These are phyloP conservation scores for Populus ilicifolia DNA, from an alignment of 345 rosid genomes.

Conservation along the genomic window DNA sequence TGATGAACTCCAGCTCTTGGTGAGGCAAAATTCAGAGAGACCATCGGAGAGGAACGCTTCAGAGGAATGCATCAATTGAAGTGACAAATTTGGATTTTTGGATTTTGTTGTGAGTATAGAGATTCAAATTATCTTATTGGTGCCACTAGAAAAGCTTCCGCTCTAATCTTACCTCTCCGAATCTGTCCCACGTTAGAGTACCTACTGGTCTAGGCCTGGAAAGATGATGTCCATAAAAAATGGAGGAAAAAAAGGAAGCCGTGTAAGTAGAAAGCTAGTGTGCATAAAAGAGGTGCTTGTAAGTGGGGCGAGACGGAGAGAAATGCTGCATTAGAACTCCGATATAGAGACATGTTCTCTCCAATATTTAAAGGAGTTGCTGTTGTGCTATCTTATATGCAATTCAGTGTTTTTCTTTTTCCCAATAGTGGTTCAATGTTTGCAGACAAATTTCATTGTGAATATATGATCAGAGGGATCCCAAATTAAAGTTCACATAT, in stretches of 20 bases:
- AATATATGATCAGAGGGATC: background rate
- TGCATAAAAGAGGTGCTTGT: background rate
- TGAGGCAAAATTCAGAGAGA: slow-evolving; percentile 1
- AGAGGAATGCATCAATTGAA: background rate
- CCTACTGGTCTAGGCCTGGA: background rate
- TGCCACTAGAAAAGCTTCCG: background rate
- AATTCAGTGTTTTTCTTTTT: background rate
- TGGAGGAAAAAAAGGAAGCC: background rate
- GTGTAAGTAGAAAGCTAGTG: background rate
- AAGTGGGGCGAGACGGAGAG: background rate
- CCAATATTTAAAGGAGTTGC: background rate
- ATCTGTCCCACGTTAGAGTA: background rate
- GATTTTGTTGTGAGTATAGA: background rate
- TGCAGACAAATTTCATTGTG: background rate
- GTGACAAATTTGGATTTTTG: background rate
- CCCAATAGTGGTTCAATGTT: background rate
- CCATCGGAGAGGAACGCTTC: background rate
- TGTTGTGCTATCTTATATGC: background rate
- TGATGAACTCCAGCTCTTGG: background rate
- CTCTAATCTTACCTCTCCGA: background rate
- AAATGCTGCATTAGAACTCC: background rate
- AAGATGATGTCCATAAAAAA: background rate
- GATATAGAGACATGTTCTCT: background rate
- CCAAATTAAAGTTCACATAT: background rate
- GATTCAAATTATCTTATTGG: background rate